Evolutionary conservation across 2,329 filamentous ascomycete genomes (phyloP).

Genomic region (Xylariaceae sp.): DNA sequence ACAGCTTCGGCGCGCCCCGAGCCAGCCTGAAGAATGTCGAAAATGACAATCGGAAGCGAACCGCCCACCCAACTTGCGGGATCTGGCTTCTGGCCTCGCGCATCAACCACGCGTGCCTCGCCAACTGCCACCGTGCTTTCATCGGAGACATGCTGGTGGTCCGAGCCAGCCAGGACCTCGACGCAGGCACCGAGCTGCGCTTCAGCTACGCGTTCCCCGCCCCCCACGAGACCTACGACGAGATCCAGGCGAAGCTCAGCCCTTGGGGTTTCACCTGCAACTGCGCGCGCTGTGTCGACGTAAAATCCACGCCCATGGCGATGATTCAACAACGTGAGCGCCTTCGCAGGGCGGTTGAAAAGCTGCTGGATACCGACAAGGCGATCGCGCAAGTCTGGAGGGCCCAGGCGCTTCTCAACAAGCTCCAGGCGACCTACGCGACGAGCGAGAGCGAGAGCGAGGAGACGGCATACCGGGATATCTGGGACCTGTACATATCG

Average conservation of each 20-base stretch:
- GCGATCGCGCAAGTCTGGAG: too few relatives aligned
- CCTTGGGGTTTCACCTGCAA: conserved; percentile 47
- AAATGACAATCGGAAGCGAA: neutral
- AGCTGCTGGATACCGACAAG: neutral
- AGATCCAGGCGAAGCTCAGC: conserved; percentile 35
- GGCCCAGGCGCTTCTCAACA: too few relatives aligned
- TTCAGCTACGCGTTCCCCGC: conserved; percentile 42
- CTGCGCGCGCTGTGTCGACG: conserved; percentile 43
- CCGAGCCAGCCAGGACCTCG: conserved; percentile 48
- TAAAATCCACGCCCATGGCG: conserved; percentile 22
- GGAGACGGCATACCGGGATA: conserved; percentile 20
- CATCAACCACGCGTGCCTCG: conserved; percentile 56
- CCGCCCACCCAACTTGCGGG: conserved; percentile 40
- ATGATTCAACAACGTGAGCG: conserved; percentile 20
- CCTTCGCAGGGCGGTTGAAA: conserved; percentile 8
- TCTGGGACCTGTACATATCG: conserved; percentile 29
- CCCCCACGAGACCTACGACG: conserved; percentile 29
- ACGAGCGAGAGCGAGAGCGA: too few relatives aligned
- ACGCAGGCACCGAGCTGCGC: conserved; percentile 48
- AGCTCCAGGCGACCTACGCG: too few relatives aligned
- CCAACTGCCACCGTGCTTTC: conserved; percentile 51
- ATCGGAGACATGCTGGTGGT: conserved; percentile 59
- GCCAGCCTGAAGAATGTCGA: conserved; percentile 20
- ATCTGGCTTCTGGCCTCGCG: conserved; percentile 52
- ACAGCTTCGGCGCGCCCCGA: conserved; percentile 44